Evolutionary conservation across 257 asterid genomes (phyloP).

Genomic region (Solanum bukasovii): DNA sequence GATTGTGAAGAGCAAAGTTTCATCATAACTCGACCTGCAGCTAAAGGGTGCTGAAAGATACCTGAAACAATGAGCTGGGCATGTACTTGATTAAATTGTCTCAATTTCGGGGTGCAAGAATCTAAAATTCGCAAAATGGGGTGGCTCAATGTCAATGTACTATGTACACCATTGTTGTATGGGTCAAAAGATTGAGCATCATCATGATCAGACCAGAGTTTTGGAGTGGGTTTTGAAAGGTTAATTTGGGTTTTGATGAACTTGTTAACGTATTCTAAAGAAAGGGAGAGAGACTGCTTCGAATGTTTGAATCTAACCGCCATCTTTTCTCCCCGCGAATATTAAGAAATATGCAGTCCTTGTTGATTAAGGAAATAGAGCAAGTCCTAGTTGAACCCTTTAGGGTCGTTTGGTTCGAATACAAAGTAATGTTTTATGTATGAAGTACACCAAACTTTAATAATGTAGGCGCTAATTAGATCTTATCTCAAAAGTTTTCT

Average conservation of each 20-base stretch:
- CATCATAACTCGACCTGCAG: conserved; percentile 19
- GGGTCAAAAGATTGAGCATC: neutral
- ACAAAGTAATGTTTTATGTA: too few species aligned
- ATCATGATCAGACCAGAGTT: conserved; percentile 16
- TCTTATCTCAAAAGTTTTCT: too few species aligned
- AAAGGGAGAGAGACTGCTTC: neutral
- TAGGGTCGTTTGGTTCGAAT: too few species aligned
- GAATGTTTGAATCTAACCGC: neutral
- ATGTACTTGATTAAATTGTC: conserved; percentile 23
- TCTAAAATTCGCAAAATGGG: conserved; percentile 19
- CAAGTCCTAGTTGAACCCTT: too few species aligned
- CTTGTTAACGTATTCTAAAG: conserved; percentile 15
- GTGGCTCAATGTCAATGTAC: conserved; percentile 12
- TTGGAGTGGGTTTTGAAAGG: conserved; percentile 20
- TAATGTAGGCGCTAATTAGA: too few species aligned
- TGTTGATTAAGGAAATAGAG: too few species aligned
- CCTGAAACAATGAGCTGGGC: conserved; percentile 19
- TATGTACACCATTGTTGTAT: conserved; percentile 2
- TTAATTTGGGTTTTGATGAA: conserved; percentile 22
- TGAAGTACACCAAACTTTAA: too few species aligned
- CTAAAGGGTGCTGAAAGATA: conserved; percentile 21
- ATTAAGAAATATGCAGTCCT: neutral
- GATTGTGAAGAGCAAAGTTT: conserved; percentile 18
- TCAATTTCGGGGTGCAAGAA: neutral
- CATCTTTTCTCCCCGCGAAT: neutral